Evolutionary conservation across 768 basidiomycete genomes (phyloP).

Genomic region (Boletus subcaerulescens): DNA sequence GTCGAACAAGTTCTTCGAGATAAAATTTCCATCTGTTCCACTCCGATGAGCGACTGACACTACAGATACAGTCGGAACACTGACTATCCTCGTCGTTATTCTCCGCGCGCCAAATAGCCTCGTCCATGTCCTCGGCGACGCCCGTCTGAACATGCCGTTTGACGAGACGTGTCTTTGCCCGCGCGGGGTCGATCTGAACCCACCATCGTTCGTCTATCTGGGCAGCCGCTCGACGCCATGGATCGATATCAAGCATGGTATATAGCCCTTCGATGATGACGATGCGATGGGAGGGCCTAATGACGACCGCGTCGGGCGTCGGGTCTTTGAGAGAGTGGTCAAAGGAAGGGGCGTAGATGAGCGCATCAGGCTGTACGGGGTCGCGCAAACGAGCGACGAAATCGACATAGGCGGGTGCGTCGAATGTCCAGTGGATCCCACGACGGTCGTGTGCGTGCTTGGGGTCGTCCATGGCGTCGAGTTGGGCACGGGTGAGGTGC

Average conservation of each 20-base stretch:
- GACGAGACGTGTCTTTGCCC: conserved; percentile 60
- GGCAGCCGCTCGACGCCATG: conserved; percentile 66
- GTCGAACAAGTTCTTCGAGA: conserved; percentile 37
- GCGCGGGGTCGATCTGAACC: conserved; percentile 53
- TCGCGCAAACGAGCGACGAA: conserved; percentile 60
- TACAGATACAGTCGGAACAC: conserved; percentile 6
- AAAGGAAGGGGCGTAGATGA: conserved; percentile 76
- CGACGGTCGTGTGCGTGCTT: conserved; percentile 73
- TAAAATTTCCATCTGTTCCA: conserved; percentile 42
- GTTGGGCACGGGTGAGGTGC: conserved; percentile 79
- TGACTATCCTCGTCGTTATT: conserved; percentile 77
- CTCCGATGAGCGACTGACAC: not conserved
- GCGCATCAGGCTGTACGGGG: not conserved
- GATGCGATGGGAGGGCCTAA: conserved; percentile 67
- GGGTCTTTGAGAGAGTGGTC: conserved; percentile 89
- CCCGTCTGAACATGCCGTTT: conserved; percentile 77
- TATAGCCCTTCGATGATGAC: conserved; percentile 92
- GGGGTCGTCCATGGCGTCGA: conserved; percentile 76
- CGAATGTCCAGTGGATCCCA: conserved; percentile 91
- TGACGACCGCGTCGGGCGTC: conserved; percentile 49
- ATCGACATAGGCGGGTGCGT: conserved; percentile 63
- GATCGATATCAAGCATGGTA: conserved; percentile 64
- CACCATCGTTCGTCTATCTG: conserved; percentile 79
- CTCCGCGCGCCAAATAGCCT: conserved; percentile 68
- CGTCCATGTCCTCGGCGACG: conserved; percentile 59